A percentile compares a stretch with the other conserved stretches of the same genome.
Conservation (phyloP, 768 basidiomycete genomes). For the Panaeolus papilionaceus region DNA sequence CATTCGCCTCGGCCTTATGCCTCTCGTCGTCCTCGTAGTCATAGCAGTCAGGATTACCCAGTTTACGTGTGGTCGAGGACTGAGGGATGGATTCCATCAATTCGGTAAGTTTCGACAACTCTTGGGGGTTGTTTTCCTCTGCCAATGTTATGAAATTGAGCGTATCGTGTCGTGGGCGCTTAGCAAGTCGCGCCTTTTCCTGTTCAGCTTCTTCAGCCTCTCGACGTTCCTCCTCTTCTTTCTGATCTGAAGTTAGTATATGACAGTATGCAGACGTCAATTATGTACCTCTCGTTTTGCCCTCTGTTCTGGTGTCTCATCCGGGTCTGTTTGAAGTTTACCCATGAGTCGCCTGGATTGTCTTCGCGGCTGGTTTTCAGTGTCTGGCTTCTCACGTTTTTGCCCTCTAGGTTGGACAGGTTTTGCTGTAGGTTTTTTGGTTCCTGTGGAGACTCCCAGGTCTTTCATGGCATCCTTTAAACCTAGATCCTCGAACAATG, state of each 20-base stretch:
- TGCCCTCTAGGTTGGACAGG: slow-evolving; percentile 66
- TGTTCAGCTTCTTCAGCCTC: slow-evolving; percentile 69
- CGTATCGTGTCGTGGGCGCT: slow-evolving; percentile 71
- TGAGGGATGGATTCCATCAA: slow-evolving; percentile 49
- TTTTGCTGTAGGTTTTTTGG: slow-evolving; percentile 52
- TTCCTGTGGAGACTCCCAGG: slow-evolving; percentile 51
- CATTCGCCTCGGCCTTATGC: slow-evolving; percentile 54
- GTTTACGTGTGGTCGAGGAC: slow-evolving; percentile 42
- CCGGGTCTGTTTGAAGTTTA: slow-evolving; percentile 51
- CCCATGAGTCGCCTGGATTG: slow-evolving; percentile 69
- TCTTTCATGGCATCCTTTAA: slow-evolving; percentile 60
- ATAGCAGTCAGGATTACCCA: slow-evolving; percentile 57
- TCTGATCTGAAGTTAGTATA: slow-evolving; percentile 1
- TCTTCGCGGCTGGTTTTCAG: slow-evolving; percentile 59
- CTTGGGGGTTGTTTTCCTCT: slow-evolving; percentile 55
- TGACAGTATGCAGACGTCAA: background rate
- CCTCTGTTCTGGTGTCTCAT: slow-evolving; percentile 70
- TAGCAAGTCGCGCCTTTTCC: slow-evolving; percentile 66
- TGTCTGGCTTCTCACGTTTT: slow-evolving; percentile 53
- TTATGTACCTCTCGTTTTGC: slow-evolving; percentile 67
- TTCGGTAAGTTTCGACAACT: slow-evolving; percentile 51
- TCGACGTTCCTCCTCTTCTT: slow-evolving; percentile 63
- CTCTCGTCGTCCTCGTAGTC: slow-evolving; percentile 52
- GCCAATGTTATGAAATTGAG: slow-evolving; percentile 64
- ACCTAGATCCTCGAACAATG: slow-evolving; percentile 73